Base-by-base conservation (phyloP, 179 eudicot species). In the Heliamphora ciliata region DNA sequence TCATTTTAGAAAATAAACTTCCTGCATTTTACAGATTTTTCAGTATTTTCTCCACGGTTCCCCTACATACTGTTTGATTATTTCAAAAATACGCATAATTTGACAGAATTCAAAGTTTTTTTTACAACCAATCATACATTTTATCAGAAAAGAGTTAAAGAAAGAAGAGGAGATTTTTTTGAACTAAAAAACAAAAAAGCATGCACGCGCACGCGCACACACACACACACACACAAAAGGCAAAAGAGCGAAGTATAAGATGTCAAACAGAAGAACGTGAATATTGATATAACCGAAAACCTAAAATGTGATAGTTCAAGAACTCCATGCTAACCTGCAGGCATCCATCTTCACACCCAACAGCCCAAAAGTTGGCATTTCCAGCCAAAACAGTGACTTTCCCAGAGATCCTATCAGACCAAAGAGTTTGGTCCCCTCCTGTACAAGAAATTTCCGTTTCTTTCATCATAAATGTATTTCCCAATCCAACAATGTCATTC, bases 311-410 rank as follows among this genome's bases (percentile, higher is more conserved):
- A 31, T 50, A 77, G 15, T 11, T 47, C 58, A 66, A 40, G 55
- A 72, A 79, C 40, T 31, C 64, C 21, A 58, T 7, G 80, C 84
- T 67, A 73, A 96, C 99, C 99, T 96, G 99, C 47, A 96, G 86
- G 80, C 91, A 91, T 69, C 99, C 99, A 88, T 93, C 98, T 83
- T 96, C 97, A 85, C 94, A 92, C 47, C 98, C 99, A 80, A 91
- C 97, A 52, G 92, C 97, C 99, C 98, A 96, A 68, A 96, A 92
- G 87, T 94, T 94, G 74, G 92, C 90, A 91, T 96, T 96, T 63
- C 98, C 99, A 74, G 99, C 96, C 87, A 96, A 88, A 83, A 96
- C 98, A 78, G 98, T 89, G 77, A 94, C 98, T 84, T 89, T 96
- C 55, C 97, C 98, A 44, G 97, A 88, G 1, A 96, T 88, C 78